Conservation (phyloP, 2,329 filamentous ascomycete genomes). For the Calonectria henricotiae region DNA sequence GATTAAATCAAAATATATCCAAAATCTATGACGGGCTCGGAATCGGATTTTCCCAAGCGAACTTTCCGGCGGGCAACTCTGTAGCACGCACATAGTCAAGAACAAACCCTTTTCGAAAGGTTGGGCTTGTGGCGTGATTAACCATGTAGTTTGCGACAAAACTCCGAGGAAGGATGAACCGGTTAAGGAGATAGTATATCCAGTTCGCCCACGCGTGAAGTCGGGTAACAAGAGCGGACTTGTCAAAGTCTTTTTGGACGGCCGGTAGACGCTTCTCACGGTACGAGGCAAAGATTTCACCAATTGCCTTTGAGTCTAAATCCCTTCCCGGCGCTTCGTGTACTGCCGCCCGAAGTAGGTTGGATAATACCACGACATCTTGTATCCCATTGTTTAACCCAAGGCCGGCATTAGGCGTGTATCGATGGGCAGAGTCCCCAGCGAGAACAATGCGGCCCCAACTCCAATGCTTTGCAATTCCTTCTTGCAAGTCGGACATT, state of each 20-base stretch:
- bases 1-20: background rate
- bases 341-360: slow-evolving; percentile 20
- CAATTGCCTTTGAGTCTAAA: slow-evolving; percentile 21
- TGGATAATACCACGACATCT: slow-evolving; percentile 11
- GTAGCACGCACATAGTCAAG: slow-evolving; percentile 42
- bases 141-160: slow-evolving; percentile 35
- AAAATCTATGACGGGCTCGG: background rate
- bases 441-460: slow-evolving; percentile 42
- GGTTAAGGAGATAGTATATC: slow-evolving; percentile 47
- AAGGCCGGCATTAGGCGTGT: slow-evolving; percentile 45
- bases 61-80: slow-evolving; percentile 25
- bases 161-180: slow-evolving; percentile 40
- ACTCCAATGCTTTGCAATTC: slow-evolving; percentile 40
- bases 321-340: background rate
- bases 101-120: slow-evolving; percentile 38
- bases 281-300: slow-evolving; percentile 44
- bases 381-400: slow-evolving; percentile 42
- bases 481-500: slow-evolving; percentile 39
- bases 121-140: slow-evolving; percentile 34
- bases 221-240: slow-evolving; percentile 44
- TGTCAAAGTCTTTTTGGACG: slow-evolving; percentile 38
- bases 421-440: slow-evolving; percentile 44
- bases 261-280: slow-evolving; percentile 37
- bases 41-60: slow-evolving; percentile 31
- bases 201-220: slow-evolving; percentile 52